A percentile compares a stretch with the other conserved stretches of the same genome.
These are phyloP conservation scores for Periconia sp. DNA, from an alignment of 2,329 filamentous ascomycete species.

Conservation along the genomic window DNA sequence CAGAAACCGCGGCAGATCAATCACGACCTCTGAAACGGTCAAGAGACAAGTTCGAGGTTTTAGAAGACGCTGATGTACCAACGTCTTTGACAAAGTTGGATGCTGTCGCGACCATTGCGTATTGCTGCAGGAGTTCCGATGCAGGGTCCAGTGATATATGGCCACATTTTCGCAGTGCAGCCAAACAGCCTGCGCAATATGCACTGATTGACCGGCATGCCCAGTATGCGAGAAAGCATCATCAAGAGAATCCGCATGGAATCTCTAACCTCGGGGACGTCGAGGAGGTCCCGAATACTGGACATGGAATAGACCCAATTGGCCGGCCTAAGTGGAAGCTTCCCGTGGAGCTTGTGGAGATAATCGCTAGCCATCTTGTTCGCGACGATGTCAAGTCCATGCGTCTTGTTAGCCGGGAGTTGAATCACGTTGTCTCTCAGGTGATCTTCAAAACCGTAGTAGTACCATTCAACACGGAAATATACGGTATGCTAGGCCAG, in stretches of 20 bases:
- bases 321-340: slow-evolving; percentile 52
- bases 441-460: slow-evolving; percentile 68
- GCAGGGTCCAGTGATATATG: slow-evolving; percentile 43
- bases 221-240: slow-evolving; percentile 18
- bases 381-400: slow-evolving; percentile 65
- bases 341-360: slow-evolving; percentile 67
- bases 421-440: slow-evolving; percentile 63
- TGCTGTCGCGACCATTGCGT: slow-evolving; percentile 33
- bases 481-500: slow-evolving; percentile 61
- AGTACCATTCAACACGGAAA: slow-evolving; percentile 68
- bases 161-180: slow-evolving; percentile 37
- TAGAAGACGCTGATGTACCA: slow-evolving; percentile 18
- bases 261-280: slow-evolving; percentile 5
- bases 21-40: slow-evolving; percentile 21
- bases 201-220: no score
- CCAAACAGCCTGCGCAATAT: slow-evolving; percentile 36
- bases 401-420: slow-evolving; percentile 66
- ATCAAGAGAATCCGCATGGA: neutral
- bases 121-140: slow-evolving; percentile 20
- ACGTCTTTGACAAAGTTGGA: slow-evolving; percentile 20
- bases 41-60: slow-evolving; percentile 22
- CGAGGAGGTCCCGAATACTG: slow-evolving; percentile 5
- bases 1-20: neutral
- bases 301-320: slow-evolving; percentile 1
- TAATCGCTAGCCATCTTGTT: slow-evolving; percentile 62